phyloP scores from a whole-genome alignment of 1,284 basidiomycete species.

The Malassezia pachydermatis region DNA sequence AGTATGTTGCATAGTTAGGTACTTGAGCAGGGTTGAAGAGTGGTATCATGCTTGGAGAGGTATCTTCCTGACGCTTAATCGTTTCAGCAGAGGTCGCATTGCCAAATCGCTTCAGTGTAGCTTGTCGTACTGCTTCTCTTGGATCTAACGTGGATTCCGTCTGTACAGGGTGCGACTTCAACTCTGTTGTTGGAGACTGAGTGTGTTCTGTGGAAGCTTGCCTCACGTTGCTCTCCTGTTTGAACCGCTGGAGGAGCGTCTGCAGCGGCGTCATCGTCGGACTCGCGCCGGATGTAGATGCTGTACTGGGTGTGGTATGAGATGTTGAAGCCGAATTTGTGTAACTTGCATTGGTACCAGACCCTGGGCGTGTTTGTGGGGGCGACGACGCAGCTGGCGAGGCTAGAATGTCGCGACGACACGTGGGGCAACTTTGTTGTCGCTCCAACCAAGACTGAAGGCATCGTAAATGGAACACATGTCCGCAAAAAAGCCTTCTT shows the following conservation, averaged over 20 bases:
- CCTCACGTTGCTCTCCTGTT: too few species aligned
- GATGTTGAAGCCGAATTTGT: too few species aligned
- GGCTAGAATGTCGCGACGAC: slow-evolving; percentile 73
- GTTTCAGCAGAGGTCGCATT: not conserved
- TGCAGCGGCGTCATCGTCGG: too few species aligned
- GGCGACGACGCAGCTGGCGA: not conserved
- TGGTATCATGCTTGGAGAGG: not conserved
- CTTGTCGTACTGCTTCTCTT: not conserved
- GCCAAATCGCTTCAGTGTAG: not conserved
- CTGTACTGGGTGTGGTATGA: too few species aligned
- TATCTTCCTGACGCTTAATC: not conserved
- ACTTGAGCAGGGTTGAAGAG: slow-evolving; percentile 9
- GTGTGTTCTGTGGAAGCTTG: too few species aligned
- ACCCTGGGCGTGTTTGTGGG: not conserved
- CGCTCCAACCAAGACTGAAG: slow-evolving; percentile 93
- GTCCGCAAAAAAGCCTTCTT: slow-evolving; percentile 83
- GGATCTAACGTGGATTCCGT: not conserved
- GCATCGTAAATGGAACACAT: slow-evolving; percentile 97
- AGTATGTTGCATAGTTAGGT: not conserved
- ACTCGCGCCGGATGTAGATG: too few species aligned
- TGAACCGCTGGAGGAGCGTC: too few species aligned
- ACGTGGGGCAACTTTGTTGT: slow-evolving; percentile 84
- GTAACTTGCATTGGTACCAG: too few species aligned
- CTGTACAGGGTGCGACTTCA: not conserved
- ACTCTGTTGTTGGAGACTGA: too few species aligned